Evolutionary conservation across 2,329 filamentous ascomycete genomes (phyloP).

Genomic region (Stagonosporopsis rhizophila): DNA sequence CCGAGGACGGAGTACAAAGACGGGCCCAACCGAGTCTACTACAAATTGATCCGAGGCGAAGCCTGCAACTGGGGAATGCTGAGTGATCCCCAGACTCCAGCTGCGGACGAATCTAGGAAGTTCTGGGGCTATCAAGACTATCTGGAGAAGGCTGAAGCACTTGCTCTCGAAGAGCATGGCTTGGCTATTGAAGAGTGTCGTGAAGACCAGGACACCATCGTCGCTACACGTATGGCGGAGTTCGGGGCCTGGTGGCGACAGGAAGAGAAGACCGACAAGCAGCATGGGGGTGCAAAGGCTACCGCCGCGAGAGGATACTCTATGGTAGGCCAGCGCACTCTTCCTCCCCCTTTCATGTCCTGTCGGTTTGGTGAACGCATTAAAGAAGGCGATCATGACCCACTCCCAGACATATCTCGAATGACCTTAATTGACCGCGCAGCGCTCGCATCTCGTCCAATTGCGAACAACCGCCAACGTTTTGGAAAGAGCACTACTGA

Average conservation of each 20-base stretch:
- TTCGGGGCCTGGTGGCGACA: neutral
- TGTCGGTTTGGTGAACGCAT: neutral
- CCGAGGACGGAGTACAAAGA: slow-evolving; percentile 8
- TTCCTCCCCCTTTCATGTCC: neutral
- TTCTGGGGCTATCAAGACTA: neutral
- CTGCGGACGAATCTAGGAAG: neutral
- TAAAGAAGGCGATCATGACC: neutral
- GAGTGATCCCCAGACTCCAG: neutral
- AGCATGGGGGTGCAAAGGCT: neutral
- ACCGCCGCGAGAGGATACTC: neutral
- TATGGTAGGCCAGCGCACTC: neutral
- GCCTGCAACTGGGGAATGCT: slow-evolving; percentile 15
- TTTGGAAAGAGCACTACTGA: neutral
- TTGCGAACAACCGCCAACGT: neutral
- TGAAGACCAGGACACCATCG: no score
- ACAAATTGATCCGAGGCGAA: neutral
- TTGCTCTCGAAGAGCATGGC: neutral
- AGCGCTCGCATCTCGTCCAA: neutral
- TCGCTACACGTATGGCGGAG: neutral
- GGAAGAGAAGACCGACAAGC: neutral
- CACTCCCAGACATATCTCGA: neutral
- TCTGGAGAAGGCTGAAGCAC: neutral
- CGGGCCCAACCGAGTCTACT: slow-evolving; percentile 17
- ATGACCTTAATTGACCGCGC: neutral
- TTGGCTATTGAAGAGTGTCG: neutral